Conservation (phyloP, 225 moss, liverwort and hornwort genomes). For the Physcomitrium patens region DNA sequence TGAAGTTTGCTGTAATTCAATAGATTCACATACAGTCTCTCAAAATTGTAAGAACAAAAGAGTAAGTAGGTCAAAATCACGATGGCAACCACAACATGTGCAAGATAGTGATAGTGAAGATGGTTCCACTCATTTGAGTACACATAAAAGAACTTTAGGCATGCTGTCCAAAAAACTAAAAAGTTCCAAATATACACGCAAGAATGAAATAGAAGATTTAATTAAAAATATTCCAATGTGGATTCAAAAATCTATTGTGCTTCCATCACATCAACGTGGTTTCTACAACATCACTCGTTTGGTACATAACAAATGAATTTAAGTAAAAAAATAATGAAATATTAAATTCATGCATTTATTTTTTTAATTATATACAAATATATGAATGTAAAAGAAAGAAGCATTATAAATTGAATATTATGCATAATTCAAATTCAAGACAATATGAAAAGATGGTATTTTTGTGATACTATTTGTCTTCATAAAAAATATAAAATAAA, state of each 20-base stretch:
- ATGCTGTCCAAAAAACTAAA: conserved; percentile 30
- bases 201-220: background rate
- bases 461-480: too few species aligned
- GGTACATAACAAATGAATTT: background rate
- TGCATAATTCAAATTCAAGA: too few species aligned
- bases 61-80: background rate
- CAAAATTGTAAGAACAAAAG: background rate
- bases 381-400: too few species aligned
- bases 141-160: background rate
- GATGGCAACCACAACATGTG: background rate
- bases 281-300: conserved; percentile 37
- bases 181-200: accelerated
- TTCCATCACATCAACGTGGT: conserved; percentile 23
- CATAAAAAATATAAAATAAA: too few species aligned
- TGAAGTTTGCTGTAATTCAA: background rate
- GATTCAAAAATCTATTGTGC: conserved; percentile 41
- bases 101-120: conserved; percentile 5
- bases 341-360: background rate
- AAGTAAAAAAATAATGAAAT: background rate
- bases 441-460: too few species aligned
- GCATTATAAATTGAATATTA: too few species aligned
- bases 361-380: too few species aligned
- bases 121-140: background rate
- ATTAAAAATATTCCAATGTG: conserved; percentile 32
- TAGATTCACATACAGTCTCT: background rate